Evolutionary conservation across 768 basidiomycete species (phyloP).

Genomic region (Pulveroboletus sp.): DNA sequence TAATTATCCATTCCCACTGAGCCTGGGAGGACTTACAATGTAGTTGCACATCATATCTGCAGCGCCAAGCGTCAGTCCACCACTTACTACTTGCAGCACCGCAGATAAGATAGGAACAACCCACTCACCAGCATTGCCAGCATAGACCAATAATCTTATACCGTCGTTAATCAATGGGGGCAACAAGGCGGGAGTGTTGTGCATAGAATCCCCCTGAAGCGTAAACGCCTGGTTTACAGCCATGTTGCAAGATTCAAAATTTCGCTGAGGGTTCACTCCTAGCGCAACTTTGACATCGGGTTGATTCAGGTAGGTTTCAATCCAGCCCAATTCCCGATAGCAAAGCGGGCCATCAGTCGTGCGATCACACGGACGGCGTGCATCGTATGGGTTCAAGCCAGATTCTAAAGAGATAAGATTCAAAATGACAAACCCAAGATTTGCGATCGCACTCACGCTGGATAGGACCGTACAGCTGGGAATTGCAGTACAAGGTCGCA

Average conservation of each 20-base stretch:
- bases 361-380: constrained; percentile 69
- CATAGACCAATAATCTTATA: constrained; percentile 82
- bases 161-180: constrained; percentile 80
- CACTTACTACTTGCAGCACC: not conserved
- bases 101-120: not conserved
- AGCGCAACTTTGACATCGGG: constrained; percentile 72
- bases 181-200: constrained; percentile 73
- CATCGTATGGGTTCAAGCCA: constrained; percentile 89
- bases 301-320: constrained; percentile 85
- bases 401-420: constrained; percentile 38
- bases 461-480: constrained; percentile 65
- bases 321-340: constrained; percentile 78
- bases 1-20: not conserved
- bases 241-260: constrained; percentile 72
- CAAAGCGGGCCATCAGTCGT: constrained; percentile 67
- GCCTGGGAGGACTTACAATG: constrained; percentile 40
- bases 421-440: not conserved
- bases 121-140: constrained; percentile 71
- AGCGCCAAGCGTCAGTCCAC: constrained; percentile 13
- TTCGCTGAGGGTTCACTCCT: constrained; percentile 56
- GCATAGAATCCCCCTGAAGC: constrained; percentile 81
- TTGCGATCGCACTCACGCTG: constrained; percentile 45
- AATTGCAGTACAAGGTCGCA: constrained; percentile 75
- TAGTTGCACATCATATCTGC: constrained; percentile 87
- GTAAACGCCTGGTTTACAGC: constrained; percentile 78